phyloP scores from a whole-genome alignment of 2,329 filamentous ascomycete genomes.

The Pyrenophora graminea region DNA sequence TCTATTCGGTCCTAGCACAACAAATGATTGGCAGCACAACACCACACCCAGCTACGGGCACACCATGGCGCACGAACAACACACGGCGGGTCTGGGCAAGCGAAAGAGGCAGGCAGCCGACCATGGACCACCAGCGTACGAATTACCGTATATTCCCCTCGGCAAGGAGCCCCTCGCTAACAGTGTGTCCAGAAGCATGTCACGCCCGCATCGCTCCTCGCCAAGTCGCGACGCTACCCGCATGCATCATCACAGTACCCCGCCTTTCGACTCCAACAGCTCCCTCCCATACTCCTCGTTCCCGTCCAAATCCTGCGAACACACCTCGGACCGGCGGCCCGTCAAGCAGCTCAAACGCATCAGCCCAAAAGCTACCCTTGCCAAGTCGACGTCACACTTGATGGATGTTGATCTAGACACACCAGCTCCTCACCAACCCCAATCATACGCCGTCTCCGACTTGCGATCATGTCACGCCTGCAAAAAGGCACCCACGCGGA shows the following conservation, averaged over 20 bases:
- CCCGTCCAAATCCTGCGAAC: slow-evolving; percentile 9
- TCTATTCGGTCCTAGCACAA: slow-evolving; percentile 33
- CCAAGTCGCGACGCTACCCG: slow-evolving; percentile 15
- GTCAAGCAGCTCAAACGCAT: slow-evolving; percentile 38
- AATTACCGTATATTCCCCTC: neutral
- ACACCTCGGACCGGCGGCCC: slow-evolving; percentile 31
- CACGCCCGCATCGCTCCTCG: slow-evolving; percentile 18
- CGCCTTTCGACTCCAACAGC: slow-evolving; percentile 21
- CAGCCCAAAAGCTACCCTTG: slow-evolving; percentile 26
- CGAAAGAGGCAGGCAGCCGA: slow-evolving; percentile 32
- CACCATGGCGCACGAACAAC: slow-evolving; percentile 27
- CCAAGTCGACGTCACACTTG: slow-evolving; percentile 39
- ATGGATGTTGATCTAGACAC: slow-evolving; percentile 36
- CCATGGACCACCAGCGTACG: slow-evolving; percentile 20
- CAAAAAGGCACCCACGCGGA: slow-evolving; percentile 66
- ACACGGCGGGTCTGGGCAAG: slow-evolving; percentile 32
- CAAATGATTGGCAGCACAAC: slow-evolving; percentile 15
- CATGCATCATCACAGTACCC: slow-evolving; percentile 16
- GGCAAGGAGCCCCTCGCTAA: slow-evolving; percentile 5
- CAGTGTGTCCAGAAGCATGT: slow-evolving; percentile 1
- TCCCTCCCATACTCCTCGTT: slow-evolving; percentile 15
- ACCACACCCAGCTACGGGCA: slow-evolving; percentile 17
- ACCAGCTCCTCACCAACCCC: slow-evolving; percentile 6
- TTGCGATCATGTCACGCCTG: slow-evolving; percentile 67
- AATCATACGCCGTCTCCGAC: slow-evolving; percentile 22